Conservation (phyloP, 768 basidiomycete species). For the Lactarius sanguifluus region DNA sequence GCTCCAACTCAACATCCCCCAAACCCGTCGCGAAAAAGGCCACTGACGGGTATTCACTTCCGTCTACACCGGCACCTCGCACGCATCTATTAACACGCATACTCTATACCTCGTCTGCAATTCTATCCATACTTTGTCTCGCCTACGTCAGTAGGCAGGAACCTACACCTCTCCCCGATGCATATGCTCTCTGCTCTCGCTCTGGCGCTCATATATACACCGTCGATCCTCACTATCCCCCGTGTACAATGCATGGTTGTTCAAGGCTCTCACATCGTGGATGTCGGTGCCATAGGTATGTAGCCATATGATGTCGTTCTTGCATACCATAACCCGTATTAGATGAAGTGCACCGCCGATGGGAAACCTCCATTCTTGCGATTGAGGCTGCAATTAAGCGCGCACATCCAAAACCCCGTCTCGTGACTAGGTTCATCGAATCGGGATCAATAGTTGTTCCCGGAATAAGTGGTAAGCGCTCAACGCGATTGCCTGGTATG, state of each 20-base stretch:
- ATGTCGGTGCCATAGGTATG: constrained; percentile 58
- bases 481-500: constrained; percentile 8
- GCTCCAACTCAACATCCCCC: constrained; percentile 28
- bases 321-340: constrained; percentile 20
- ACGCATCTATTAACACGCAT: constrained; percentile 16
- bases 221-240: constrained; percentile 55
- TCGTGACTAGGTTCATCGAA: constrained; percentile 50
- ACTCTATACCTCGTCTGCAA: constrained; percentile 29
- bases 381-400: constrained; percentile 29
- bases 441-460: constrained; percentile 65
- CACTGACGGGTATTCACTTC: constrained; percentile 1
- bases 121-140: constrained; percentile 31
- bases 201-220: constrained; percentile 58
- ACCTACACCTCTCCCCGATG: constrained; percentile 29
- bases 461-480: constrained; percentile 62
- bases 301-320: constrained; percentile 18
- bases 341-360: constrained; percentile 47
- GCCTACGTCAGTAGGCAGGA: constrained; percentile 17
- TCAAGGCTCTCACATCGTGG: constrained; percentile 48
- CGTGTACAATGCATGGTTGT: constrained; percentile 66
- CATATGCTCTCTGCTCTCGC: constrained; percentile 65
- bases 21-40: constrained; percentile 15
- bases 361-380: constrained; percentile 36
- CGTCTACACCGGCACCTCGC: constrained; percentile 2
- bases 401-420: constrained; percentile 31